These are phyloP conservation scores for Salvia splendens DNA, from an alignment of 257 asterid species.

Conservation along the genomic window DNA sequence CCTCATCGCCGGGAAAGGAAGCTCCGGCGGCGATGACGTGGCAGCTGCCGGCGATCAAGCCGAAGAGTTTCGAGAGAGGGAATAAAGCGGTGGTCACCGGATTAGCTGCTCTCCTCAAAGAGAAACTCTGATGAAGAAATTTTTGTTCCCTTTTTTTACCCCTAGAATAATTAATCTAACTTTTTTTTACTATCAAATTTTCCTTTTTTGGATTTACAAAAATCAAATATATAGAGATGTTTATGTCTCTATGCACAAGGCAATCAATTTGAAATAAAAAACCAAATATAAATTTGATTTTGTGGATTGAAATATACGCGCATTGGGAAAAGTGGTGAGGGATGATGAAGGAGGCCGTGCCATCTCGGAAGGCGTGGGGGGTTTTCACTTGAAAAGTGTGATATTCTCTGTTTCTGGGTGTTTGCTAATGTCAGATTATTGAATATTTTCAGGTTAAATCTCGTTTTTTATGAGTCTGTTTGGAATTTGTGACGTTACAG, in stretches of 20 bases:
- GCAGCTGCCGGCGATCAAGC: slow-evolving; percentile 80
- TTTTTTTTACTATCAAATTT: neutral
- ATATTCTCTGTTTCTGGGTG: slow-evolving; percentile 47
- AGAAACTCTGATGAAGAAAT: slow-evolving; percentile 48
- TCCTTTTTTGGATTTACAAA: slow-evolving; percentile 5
- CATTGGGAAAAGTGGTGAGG: slow-evolving; percentile 24
- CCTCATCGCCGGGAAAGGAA: slow-evolving; percentile 38
- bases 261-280: slow-evolving; percentile 35
- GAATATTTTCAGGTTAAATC: neutral
- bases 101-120: slow-evolving; percentile 82
- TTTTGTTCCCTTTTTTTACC: slow-evolving; percentile 28
- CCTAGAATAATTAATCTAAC: slow-evolving; percentile 38
- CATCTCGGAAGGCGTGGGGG: slow-evolving; percentile 60
- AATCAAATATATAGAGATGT: slow-evolving; percentile 34
- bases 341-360: slow-evolving; percentile 52
- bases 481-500: slow-evolving; percentile 17
- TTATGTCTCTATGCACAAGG: slow-evolving; percentile 26
- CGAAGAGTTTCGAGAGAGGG: slow-evolving; percentile 61
- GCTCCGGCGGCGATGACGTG: slow-evolving; percentile 46
- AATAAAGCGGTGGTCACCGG: slow-evolving; percentile 72
- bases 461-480: neutral
- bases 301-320: neutral
- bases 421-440: slow-evolving; percentile 32
- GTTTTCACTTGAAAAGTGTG: slow-evolving; percentile 48
- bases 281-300: slow-evolving; percentile 35